Percentiles rank a stretch among this genome's conserved stretches.
Conservation (phyloP, 1,139 yeast genomes). For the Pneumocystis jirovecii region DNA sequence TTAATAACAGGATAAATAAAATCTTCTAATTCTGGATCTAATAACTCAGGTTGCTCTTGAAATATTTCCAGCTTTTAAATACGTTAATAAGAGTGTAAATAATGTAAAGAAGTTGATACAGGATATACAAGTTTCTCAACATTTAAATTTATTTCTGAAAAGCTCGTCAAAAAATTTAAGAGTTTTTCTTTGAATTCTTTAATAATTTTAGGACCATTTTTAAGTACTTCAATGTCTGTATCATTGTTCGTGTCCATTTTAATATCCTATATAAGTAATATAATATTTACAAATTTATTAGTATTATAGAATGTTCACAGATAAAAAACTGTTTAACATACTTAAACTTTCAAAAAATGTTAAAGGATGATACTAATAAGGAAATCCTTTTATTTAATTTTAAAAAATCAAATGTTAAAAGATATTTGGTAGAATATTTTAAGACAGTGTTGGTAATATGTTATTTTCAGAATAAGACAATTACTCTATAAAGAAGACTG, state of each 20-base stretch:
- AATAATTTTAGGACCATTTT: background rate
- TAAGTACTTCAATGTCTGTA: background rate
- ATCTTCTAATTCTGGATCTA: constrained; percentile 22
- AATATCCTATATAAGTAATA: background rate
- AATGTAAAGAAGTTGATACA: background rate
- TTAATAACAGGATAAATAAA: constrained; percentile 16
- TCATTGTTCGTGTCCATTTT: background rate
- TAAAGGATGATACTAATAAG: too few species aligned
- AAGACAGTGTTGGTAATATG: too few species aligned
- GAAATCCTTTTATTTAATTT: too few species aligned
- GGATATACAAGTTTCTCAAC: background rate
- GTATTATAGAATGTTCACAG: background rate
- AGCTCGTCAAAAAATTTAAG: background rate
- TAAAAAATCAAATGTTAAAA: too few species aligned
- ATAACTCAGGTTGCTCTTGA: constrained; percentile 26
- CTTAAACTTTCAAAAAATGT: too few species aligned
- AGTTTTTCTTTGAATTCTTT: background rate
- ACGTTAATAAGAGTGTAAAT: background rate
- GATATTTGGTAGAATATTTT: too few species aligned
- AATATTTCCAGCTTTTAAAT: constrained; percentile 18
- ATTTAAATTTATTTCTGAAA: background rate
- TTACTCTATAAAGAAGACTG: too few species aligned
- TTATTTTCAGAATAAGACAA: too few species aligned
- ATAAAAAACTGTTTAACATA: too few species aligned
- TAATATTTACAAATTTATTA: background rate